Evolutionary conservation across 208 protist genomes (phyloP), one percentile per base, ranked within the genome.

Genomic region (Acanthamoeba castellanii): DNA sequence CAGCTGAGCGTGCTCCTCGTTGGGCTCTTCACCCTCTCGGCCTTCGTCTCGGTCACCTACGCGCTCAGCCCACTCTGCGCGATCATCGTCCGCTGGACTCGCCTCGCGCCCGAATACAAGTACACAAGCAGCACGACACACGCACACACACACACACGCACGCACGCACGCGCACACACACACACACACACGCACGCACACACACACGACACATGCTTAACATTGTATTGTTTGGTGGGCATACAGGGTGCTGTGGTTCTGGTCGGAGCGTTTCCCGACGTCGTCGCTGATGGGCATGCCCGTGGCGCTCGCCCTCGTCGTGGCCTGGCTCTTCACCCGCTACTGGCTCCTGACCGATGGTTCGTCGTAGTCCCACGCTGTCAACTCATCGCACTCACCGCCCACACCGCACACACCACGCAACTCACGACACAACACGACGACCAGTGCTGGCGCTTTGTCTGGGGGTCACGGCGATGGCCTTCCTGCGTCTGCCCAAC

Each of bases 401-500:
- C 37, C 1, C 37, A 3, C 37, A 42, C 59, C 91, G 11, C 81
- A 70, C 59, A 47, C 32, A 74, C 64, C 5, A 3, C 25, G 8
- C 81, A 16, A 34, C 92, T 13, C 84, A 42, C 8, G 25, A 47
- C 45, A 47, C 45, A 47, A 14, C 50, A 8, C 25, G 30, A 37
- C n/a, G 1, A 25, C 9, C 57, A 94, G 91, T 66, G 20, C 70
- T 94, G 45, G 91, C 76, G 20, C 55, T 94, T 7, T 72, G 72
- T 45, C 55, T 94, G 68, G 91, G 76, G 9, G n/a, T 94, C 6
- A 88, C 91, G 57, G 91, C 76, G 16, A 74, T 94, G 61, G 50
- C 68, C 0, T 94, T 95, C n/a, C 42, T 96, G 5, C 85, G 89
- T 70, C 32, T 96, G 37, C 88, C 64, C 37, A 95, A 91, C 47